Base-by-base conservation (phyloP, 2,329 filamentous ascomycete species). In the Fusarium sarcochroum region DNA sequence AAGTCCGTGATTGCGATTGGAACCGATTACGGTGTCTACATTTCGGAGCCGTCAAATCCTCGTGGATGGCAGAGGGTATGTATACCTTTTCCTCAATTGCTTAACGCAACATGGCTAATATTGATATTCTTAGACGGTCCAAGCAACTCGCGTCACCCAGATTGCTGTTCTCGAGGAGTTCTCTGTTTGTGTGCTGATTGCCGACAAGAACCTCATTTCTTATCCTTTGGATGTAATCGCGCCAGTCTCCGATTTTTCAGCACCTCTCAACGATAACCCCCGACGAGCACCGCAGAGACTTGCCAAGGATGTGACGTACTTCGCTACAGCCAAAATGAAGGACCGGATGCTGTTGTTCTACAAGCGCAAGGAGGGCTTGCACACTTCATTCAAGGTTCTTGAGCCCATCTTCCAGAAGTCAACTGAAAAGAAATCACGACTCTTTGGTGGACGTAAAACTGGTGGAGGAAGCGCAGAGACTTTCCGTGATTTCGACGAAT, bases 401-500 rank as follows among this genome's bases (percentile, higher is more conserved):
- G 96, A 99, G 78, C 96, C 96, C 1, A 93, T 99, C 25, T 92
- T 96, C 75, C 94, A 98, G 71, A 98, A 97, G 77, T 92, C 94
- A 1, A 90, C 92, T 0, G 93, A 97, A 76, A 95, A 92, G 83
- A 93, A 91, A 73, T 87, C 89, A 6, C 89, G 93, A 10, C 78
- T 90, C 15, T 90, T 90, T 66, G 85, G 88, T 38, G 80, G 83
- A 68, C 90, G 89, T 18, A 82, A 82, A 61, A 80, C 82, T 14
- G 87, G 87, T 11, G 85, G 86, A 30, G 93, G 93, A 20, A 90
- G 88, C 62, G 98, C 95, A 0, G 96, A 99, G 73, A 95, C 95
- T 73, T 99, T 98, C 89, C 91, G 96, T 66, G 96, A 99, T 76
- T 99, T 94, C 78, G 96, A 99, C 81, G 96, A 98, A 72, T 99